Evolutionary conservation across 2,329 filamentous ascomycete genomes (phyloP).

Genomic region (Onygena corvina): DNA sequence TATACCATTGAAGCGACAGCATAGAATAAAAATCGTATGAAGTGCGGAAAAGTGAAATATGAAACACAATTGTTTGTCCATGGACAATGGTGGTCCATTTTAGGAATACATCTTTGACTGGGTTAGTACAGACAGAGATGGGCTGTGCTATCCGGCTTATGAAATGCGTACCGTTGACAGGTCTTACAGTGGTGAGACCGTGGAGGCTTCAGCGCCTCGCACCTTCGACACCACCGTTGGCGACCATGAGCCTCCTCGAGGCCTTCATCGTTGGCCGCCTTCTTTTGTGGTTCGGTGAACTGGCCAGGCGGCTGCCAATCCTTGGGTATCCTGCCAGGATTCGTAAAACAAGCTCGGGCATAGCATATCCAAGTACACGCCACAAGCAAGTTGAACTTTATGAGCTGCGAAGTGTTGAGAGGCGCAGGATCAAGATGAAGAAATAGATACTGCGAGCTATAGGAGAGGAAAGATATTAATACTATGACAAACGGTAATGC

Average conservation of each 20-base stretch:
- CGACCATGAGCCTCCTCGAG: constrained; percentile 15
- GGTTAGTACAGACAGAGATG: not conserved
- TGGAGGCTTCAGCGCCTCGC: constrained; percentile 49
- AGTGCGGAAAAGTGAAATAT: constrained; percentile 53
- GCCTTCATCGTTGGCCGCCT: constrained; percentile 16
- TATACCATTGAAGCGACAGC: constrained; percentile 46
- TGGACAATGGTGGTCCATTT: constrained; percentile 57
- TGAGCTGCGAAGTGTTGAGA: constrained; percentile 38
- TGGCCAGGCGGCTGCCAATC: constrained; percentile 24
- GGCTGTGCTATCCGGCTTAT: not conserved
- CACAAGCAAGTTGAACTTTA: constrained; percentile 45
- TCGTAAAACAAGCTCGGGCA: constrained; percentile 45
- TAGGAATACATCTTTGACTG: constrained; percentile 44
- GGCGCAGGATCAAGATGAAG: constrained; percentile 42
- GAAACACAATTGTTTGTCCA: constrained; percentile 57
- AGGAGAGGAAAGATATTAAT: constrained; percentile 48
- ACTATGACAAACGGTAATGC: constrained; percentile 43
- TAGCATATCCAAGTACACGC: constrained; percentile 48
- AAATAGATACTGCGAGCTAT: constrained; percentile 49
- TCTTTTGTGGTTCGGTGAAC: constrained; percentile 4
- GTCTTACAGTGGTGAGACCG: constrained; percentile 54
- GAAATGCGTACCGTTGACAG: constrained; percentile 41
- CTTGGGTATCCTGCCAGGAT: constrained; percentile 45
- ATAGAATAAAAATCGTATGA: constrained; percentile 51
- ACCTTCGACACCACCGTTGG: constrained; percentile 49